Evolutionary conservation across 371 early-diverging fungal species (phyloP).

Genomic region (Vairimorpha necatrix): DNA sequence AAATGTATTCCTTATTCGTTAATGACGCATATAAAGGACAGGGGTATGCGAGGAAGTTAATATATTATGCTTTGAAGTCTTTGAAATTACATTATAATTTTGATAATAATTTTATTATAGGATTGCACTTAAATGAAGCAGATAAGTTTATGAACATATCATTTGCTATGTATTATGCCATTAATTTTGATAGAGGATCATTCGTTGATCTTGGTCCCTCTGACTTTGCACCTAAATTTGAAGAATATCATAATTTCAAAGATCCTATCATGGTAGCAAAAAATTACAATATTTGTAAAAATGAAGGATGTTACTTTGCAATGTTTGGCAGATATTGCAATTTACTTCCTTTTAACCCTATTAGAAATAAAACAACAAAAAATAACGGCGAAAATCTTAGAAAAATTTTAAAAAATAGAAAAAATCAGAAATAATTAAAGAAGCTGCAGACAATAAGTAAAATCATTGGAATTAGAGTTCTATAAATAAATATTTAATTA

Average conservation of each 20-base stretch:
- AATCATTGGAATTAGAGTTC: not conserved
- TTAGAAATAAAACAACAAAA: not conserved
- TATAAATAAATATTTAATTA: not conserved
- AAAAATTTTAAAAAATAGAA: not conserved
- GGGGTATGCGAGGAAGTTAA: slow-evolving; percentile 14
- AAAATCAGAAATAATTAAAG: not conserved
- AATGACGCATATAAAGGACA: slow-evolving; percentile 19
- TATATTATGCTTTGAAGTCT: slow-evolving; percentile 5
- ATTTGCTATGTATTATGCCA: slow-evolving; percentile 26
- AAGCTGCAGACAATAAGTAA: not conserved
- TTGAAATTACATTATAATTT: slow-evolving; percentile 11
- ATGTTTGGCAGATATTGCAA: not conserved
- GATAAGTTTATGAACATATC: slow-evolving; percentile 30
- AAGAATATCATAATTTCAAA: not conserved
- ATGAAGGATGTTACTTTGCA: not conserved
- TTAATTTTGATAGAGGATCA: slow-evolving; percentile 16
- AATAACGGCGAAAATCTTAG: not conserved
- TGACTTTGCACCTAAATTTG: not conserved
- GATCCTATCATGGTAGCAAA: not conserved
- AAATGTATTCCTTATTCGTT: slow-evolving; percentile 18
- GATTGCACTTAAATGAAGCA: slow-evolving; percentile 18
- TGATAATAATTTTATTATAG: slow-evolving; percentile 11
- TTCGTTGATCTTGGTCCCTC: slow-evolving; percentile 13
- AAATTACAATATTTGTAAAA: not conserved
- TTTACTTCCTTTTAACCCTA: not conserved